phyloP scores from a whole-genome alignment of 2,329 filamentous ascomycete species.

The Talaromyces pinophilus region DNA sequence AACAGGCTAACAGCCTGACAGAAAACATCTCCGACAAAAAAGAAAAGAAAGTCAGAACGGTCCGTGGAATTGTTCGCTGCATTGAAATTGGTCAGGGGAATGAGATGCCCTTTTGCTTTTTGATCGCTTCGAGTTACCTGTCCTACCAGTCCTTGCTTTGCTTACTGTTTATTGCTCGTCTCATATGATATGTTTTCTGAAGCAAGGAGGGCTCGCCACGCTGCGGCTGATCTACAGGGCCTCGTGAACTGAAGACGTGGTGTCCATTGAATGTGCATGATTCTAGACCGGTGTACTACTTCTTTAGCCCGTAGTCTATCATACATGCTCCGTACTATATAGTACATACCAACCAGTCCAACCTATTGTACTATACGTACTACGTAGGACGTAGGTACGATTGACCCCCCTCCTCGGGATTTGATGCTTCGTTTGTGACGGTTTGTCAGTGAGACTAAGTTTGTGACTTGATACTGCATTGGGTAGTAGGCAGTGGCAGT shows the following conservation, averaged over 20 bases:
- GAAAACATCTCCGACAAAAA: background rate
- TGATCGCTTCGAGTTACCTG: slow-evolving; percentile 3
- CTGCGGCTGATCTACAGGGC: slow-evolving; percentile 20
- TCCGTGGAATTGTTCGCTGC: slow-evolving; percentile 1
- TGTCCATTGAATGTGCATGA: background rate
- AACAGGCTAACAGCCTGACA: background rate
- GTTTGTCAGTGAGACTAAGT: background rate
- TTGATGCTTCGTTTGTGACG: background rate
- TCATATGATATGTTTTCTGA: background rate
- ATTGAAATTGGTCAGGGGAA: background rate
- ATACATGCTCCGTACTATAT: background rate
- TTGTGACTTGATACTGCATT: background rate
- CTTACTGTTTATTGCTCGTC: background rate
- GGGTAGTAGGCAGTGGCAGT: background rate
- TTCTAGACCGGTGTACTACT: slow-evolving; percentile 15
- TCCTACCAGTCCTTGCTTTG: background rate
- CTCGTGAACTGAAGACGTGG: slow-evolving; percentile 2
- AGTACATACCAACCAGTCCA: no score
- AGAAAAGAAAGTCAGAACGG: background rate
- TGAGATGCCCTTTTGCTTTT: background rate
- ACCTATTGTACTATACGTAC: background rate
- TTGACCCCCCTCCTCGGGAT: slow-evolving; percentile 1
- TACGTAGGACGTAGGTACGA: background rate
- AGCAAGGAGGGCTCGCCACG: slow-evolving; percentile 12
- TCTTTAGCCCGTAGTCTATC: background rate